phyloP scores from a whole-genome alignment of 1,284 basidiomycete genomes.

The Sphaerobolus stellatus region DNA sequence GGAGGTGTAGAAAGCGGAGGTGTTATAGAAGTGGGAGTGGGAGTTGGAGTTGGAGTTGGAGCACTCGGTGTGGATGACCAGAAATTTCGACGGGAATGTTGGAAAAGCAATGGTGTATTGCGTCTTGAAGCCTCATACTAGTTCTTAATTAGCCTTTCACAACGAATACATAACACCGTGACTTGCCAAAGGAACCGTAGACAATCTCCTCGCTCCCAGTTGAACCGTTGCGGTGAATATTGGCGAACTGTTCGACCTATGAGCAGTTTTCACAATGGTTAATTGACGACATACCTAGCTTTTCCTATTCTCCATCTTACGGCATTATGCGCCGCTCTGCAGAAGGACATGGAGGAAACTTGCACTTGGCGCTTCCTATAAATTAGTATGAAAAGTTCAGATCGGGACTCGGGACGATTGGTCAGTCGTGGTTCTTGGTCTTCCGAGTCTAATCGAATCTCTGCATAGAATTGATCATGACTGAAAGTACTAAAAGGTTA shows the following conservation, averaged over 20 bases:
- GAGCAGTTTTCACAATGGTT: background rate
- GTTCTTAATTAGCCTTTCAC: no score
- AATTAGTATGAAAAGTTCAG: no score
- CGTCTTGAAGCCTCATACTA: no score
- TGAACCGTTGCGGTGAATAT: background rate
- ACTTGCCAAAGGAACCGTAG: slow-evolving; percentile 5
- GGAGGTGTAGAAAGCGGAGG: background rate
- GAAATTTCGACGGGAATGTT: slow-evolving; percentile 4
- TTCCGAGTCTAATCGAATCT: no score
- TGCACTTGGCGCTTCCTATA: no score
- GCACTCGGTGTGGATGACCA: slow-evolving; percentile 6
- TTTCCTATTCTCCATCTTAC: background rate
- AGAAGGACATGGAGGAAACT: slow-evolving; percentile 6
- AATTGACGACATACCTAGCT: slow-evolving; percentile 5
- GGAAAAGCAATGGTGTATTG: background rate
- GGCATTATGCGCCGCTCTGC: background rate
- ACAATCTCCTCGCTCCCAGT: background rate
- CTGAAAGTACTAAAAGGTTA: no score
- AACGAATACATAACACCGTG: background rate
- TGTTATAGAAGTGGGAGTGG: background rate
- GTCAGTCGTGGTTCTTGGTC: no score
- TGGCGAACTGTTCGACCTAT: background rate
- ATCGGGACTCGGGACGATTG: no score
- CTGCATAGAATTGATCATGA: no score
- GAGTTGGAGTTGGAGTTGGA: background rate